Evolutionary conservation across 139 green algal species (phyloP), one percentile per base, ranked within the genome.

Genomic region (Chlamydomonas schloesseri): DNA sequence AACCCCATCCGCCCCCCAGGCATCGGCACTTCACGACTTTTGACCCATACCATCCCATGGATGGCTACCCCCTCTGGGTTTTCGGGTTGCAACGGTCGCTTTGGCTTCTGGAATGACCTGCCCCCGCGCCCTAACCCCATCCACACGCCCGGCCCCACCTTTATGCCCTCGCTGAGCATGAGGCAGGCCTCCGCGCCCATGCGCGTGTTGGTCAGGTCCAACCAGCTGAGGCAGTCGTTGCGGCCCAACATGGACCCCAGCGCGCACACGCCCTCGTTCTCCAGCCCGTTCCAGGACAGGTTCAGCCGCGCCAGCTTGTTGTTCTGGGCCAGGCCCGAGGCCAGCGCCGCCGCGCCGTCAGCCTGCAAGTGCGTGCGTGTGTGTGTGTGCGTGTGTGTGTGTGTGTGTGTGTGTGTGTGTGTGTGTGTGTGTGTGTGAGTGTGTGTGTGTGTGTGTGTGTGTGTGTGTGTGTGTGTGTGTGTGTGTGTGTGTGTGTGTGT

Each of bases 251-350:
- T 87, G 57, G 74, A 20, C 26, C 86, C 86, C 36, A 93, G 33
- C 2, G 31, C 50, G 47, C 67, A 31, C 67, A 77, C 79, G n/a
- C 79, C 79, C n/a, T 81, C 85, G 67, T 90, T 88, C 73, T 94
- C 91, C 29, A 95, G 87, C 0, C 93, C 93, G 78, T 96, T 96
- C 92, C 92, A 95, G 9, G 88, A 84, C 67, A 96, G 73, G 76
- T 88, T 89, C 20, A 96, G 88, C 8, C 46, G 71, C 13, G 67
- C 42, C 69, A 96, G 82, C 5, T 64, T 88, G 29, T 75, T 83
- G 82, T 95, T 96, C 50, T 81, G 81, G 36, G 88, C 57, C 68
- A 95, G 58, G 15, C 93, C 93, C 0, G 55, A 65, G 0, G 91
- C 88, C 72, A 96, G 70, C 0, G n/a, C 65, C 15, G 70, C 58